Conservation (phyloP, 176 grass and related monocot species). For the Zoysia pacifica region DNA sequence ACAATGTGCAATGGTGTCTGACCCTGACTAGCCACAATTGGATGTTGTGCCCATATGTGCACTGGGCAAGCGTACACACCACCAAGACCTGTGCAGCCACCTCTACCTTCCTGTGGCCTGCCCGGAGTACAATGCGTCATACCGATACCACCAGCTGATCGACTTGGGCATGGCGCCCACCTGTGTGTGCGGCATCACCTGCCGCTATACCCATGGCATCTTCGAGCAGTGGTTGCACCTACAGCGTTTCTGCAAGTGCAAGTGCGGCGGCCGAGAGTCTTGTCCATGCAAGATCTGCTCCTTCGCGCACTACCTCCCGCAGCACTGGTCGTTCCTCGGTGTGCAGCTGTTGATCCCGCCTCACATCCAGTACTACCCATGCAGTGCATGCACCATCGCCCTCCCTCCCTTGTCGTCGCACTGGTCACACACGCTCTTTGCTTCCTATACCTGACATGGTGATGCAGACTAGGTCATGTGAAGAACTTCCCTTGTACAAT, state of each 20-base stretch:
- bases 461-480: neutral
- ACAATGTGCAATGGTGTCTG: constrained; percentile 61
- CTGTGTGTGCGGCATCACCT: constrained; percentile 25
- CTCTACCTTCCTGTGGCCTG: constrained; percentile 45
- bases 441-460: neutral
- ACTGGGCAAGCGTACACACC: constrained; percentile 52
- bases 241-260: constrained; percentile 40
- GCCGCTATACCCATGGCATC: constrained; percentile 47
- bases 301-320: constrained; percentile 41
- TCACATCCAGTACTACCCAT: no score
- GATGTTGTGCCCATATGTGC: constrained; percentile 61
- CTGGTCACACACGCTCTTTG: neutral
- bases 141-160: no score
- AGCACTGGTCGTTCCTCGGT: constrained; percentile 10
- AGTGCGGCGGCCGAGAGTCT: constrained; percentile 22
- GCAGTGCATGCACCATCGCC: neutral
- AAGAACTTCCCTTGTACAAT: neutral
- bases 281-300: constrained; percentile 53
- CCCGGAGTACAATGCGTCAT: constrained; percentile 32
- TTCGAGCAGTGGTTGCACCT: constrained; percentile 70
- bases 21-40: constrained; percentile 46
- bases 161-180: neutral
- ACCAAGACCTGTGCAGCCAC: constrained; percentile 52
- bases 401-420: neutral
- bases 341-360: no score